Percentiles rank a stretch among this genome's conserved stretches.
Evolutionary conservation across 2,329 filamentous ascomycete species (phyloP).

Genomic region (Bipolaris zeicola): DNA sequence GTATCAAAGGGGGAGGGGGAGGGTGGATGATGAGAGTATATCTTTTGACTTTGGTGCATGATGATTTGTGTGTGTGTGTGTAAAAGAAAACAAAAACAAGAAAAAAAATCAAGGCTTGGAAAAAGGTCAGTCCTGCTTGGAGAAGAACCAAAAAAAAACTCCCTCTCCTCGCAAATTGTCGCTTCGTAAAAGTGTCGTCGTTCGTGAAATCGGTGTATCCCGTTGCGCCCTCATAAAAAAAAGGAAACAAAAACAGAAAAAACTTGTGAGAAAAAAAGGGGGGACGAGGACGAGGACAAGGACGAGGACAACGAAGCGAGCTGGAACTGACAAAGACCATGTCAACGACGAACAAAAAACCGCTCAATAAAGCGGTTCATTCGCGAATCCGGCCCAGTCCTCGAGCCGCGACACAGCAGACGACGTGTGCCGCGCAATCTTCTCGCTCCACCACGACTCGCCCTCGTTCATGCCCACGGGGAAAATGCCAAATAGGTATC

Average conservation of each 20-base stretch:
- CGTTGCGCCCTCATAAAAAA: no score
- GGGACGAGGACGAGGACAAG: not conserved
- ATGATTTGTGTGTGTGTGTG: no score
- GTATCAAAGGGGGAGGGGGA: not conserved
- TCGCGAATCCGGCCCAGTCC: slow-evolving; percentile 16
- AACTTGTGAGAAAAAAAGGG: not conserved
- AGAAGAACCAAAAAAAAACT: no score
- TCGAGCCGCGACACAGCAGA: slow-evolving; percentile 17
- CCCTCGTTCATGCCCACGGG: slow-evolving; percentile 28
- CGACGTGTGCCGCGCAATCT: slow-evolving; percentile 16
- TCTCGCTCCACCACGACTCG: slow-evolving; percentile 16
- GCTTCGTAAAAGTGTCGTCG: no score
- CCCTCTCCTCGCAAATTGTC: no score
- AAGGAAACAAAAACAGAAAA: not conserved
- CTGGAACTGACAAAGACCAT: no score
- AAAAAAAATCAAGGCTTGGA: no score
- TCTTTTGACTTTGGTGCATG: not conserved
- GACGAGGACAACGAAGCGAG: no score
- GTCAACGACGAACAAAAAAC: not conserved
- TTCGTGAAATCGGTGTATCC: no score
- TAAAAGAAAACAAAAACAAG: no score
- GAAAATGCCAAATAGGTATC: slow-evolving; percentile 22
- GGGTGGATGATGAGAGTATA: not conserved
- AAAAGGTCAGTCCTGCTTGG: no score
- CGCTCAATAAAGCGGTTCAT: slow-evolving; percentile 19